Base-by-base conservation (phyloP, 1,139 yeast genomes). In the Yamadazyma jaroonii region DNA sequence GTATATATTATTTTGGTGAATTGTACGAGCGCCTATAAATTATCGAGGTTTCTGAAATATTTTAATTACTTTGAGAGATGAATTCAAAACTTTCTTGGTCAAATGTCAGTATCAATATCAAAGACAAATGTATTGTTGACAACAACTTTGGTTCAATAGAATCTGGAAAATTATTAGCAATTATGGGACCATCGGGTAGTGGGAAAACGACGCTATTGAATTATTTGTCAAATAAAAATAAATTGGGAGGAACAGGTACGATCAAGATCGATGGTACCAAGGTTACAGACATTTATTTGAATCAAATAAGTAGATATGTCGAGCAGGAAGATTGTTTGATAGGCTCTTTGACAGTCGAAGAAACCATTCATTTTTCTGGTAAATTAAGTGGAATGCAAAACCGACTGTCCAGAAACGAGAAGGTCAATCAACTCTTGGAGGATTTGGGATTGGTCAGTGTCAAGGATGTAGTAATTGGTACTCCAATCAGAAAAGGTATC, bases 171-270 rank as follows among this genome's bases (percentile, higher is more conserved):
- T 45, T 59, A 28, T 52, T 59, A 37, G 92, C 92, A 7, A 64
- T 80, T 31, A 79, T 80, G 84, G 86, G 86, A 45, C 82, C 75
- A 44, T 79, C 84, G 21, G 85, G 85, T 52, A 84, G 84, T 32
- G 85, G 85, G 54, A 79, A 79, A 56, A 80, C 86, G 1, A 80
- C 85, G 6, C 61, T 80, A 43, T 64, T 80, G 43, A 78, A 79
- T 49, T 73, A 73, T 34, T 64, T 80, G 42, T 79, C 85, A 50
- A 36, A 54, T 59, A 54, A 35, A 41, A 38, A 34, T 42, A 39
- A 29, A 22, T 25, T 41, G 21, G 43, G 36, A 29, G 33, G 42
- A 14, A 40, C 41, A 10, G 40, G 37, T 3, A 39, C 41, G 0
- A 44, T 38, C 3, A 29, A 34, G 17, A 34, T 39, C 11, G 36